Percentiles rank a stretch among this genome's conserved stretches.
These are phyloP conservation scores for Guadua angustifolia DNA, from an alignment of 176 grass and related monocot species.

Conservation along the genomic window DNA sequence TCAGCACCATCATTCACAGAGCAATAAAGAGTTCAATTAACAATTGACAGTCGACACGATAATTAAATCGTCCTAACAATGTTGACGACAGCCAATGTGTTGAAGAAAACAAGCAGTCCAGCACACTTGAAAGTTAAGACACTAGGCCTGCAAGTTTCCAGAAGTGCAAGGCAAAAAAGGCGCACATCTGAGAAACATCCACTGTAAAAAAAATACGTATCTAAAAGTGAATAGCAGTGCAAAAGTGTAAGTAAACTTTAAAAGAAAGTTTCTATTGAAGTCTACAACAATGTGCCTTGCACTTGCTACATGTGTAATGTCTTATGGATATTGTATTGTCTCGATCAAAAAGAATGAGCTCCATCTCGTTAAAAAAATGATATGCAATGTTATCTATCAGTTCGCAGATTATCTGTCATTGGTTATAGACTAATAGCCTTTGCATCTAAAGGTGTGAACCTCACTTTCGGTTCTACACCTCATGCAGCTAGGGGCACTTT, in stretches of 20 bases:
- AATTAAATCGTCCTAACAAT: not conserved
- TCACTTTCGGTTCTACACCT: slow-evolving; percentile 9
- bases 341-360: slow-evolving; percentile 19
- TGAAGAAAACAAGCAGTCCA: not conserved
- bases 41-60: not conserved
- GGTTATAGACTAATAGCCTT: slow-evolving; percentile 19
- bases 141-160: slow-evolving; percentile 25
- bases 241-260: not conserved
- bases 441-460: not conserved
- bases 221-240: not conserved
- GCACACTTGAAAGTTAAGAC: not conserved
- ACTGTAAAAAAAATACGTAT: slow-evolving; percentile 1
- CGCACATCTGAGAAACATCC: not conserved
- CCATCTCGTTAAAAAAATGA: not conserved
- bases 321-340: slow-evolving; percentile 2
- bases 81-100: slow-evolving; percentile 18
- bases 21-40: not conserved
- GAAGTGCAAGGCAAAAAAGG: not conserved
- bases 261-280: slow-evolving; percentile 1
- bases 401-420: not conserved
- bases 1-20: not conserved
- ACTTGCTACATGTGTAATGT: not conserved
- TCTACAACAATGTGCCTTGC: not conserved
- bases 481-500: not conserved
- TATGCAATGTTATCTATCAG: not conserved